These are phyloP conservation scores for Claviceps humidiphila DNA, from an alignment of 2,329 filamentous ascomycete species.

Conservation along the genomic window DNA sequence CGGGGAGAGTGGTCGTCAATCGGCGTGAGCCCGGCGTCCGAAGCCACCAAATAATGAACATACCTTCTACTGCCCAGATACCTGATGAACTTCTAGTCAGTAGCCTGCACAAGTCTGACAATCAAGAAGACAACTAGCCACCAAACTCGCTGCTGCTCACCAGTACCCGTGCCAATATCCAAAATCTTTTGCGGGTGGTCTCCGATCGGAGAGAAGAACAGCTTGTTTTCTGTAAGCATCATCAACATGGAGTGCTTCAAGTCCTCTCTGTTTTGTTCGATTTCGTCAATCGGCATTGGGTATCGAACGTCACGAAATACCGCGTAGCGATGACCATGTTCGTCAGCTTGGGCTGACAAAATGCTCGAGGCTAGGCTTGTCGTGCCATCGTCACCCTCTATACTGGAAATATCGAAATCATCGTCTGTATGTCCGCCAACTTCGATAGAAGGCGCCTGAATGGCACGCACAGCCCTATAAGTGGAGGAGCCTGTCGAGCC, in stretches of 20 bases:
- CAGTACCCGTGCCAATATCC: constrained; percentile 25
- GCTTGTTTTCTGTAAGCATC: constrained; percentile 19
- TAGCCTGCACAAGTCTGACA: background rate
- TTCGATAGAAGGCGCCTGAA: constrained; percentile 2
- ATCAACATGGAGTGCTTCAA: constrained; percentile 27
- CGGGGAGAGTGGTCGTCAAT: background rate
- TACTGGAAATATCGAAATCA: constrained; percentile 4
- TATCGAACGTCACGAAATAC: constrained; percentile 21
- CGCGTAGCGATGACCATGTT: constrained; percentile 17
- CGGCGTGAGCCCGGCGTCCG: background rate
- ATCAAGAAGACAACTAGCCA: background rate
- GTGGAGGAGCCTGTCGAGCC: background rate
- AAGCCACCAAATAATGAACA: background rate
- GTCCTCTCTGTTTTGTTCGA: constrained; percentile 25
- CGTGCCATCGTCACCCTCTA: constrained; percentile 3
- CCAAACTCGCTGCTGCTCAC: constrained; percentile 1
- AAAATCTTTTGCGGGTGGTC: constrained; percentile 21
- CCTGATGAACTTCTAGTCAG: background rate
- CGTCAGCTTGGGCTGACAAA: constrained; percentile 6
- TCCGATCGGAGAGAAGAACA: constrained; percentile 28
- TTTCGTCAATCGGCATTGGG: constrained; percentile 26
- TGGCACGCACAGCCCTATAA: background rate
- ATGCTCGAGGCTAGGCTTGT: constrained; percentile 7
- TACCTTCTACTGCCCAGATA: constrained; percentile 8
- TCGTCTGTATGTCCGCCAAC: constrained; percentile 1